phyloP scores from a whole-genome alignment of 192 early-diverging fungal species.

The Thamnidium elegans region DNA sequence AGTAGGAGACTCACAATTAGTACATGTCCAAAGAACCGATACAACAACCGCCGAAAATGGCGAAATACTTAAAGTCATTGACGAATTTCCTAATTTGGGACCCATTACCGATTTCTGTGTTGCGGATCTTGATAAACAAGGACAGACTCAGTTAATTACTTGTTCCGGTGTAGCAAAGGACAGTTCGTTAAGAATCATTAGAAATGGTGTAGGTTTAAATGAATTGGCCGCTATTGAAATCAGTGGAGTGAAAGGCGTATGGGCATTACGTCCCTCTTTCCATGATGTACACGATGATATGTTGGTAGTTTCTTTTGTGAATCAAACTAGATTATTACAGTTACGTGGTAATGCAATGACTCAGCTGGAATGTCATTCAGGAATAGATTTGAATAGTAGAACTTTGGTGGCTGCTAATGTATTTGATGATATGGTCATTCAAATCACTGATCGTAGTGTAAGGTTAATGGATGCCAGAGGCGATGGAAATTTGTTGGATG shows the following conservation, averaged over 20 bases:
- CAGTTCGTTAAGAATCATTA: slow-evolving; percentile 78
- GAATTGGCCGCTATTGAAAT: slow-evolving; percentile 61
- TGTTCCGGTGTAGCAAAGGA: slow-evolving; percentile 75
- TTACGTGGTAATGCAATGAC: slow-evolving; percentile 33
- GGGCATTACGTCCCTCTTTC: slow-evolving; percentile 61
- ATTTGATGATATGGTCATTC: slow-evolving; percentile 49
- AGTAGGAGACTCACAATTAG: slow-evolving; percentile 82
- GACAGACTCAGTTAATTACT: slow-evolving; percentile 74
- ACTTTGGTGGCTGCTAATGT: slow-evolving; percentile 52
- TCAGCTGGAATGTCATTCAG: slow-evolving; percentile 35
- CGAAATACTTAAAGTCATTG: slow-evolving; percentile 56
- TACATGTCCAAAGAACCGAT: slow-evolving; percentile 43
- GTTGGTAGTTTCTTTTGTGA: slow-evolving; percentile 68
- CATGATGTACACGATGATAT: slow-evolving; percentile 43
- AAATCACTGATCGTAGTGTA: slow-evolving; percentile 59
- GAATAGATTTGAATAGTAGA: slow-evolving; percentile 32
- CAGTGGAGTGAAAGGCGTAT: slow-evolving; percentile 67
- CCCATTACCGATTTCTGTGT: slow-evolving; percentile 88
- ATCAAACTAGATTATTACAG: slow-evolving; percentile 58
- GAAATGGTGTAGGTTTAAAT: slow-evolving; percentile 91
- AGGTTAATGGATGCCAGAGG: slow-evolving; percentile 42
- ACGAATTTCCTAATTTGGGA: slow-evolving; percentile 73
- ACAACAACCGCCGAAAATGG: slow-evolving; percentile 43
- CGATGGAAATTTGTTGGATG: slow-evolving; percentile 36
- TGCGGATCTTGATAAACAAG: slow-evolving; percentile 67